Evolutionary conservation across 192 early-diverging fungal species (phyloP).

Genomic region (Umbelopsis sp.): DNA sequence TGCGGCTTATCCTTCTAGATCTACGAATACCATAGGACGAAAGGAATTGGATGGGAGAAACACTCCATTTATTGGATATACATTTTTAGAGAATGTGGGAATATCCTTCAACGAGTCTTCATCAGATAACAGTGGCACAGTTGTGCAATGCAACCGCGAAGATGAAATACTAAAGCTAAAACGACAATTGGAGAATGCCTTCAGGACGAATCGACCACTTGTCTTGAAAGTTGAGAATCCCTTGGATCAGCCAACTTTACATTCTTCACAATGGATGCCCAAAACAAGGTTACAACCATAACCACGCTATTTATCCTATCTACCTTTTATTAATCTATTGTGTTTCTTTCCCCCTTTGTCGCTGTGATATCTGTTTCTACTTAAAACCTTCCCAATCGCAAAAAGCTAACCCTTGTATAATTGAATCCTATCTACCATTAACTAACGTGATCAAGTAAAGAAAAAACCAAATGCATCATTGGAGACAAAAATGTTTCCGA

Average conservation of each 20-base stretch:
- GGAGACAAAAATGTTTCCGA: no score
- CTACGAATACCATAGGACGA: slow-evolving; percentile 48
- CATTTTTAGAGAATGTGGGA: slow-evolving; percentile 54
- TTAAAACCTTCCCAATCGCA: background rate
- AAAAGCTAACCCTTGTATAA: no score
- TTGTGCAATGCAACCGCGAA: background rate
- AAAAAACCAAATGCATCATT: no score
- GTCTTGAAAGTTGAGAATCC: slow-evolving; percentile 3
- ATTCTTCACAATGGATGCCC: slow-evolving; percentile 13
- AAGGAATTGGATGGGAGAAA: slow-evolving; percentile 75
- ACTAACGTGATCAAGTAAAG: no score
- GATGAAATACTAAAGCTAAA: background rate
- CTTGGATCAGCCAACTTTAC: background rate
- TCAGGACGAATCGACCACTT: background rate
- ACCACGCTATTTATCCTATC: background rate
- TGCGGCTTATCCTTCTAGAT: slow-evolving; percentile 38
- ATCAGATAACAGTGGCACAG: background rate
- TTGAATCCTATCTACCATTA: no score
- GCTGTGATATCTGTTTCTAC: background rate
- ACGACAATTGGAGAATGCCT: slow-evolving; percentile 1
- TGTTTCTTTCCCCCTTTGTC: background rate
- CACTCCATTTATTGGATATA: slow-evolving; percentile 88
- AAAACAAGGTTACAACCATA: slow-evolving; percentile 2
- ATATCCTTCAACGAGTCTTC: background rate
- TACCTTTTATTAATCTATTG: background rate